A percentile compares a stretch with the other conserved stretches of the same genome.
Evolutionary conservation across 2,329 filamentous ascomycete genomes (phyloP).

Genomic region (Aspergillus felis): DNA sequence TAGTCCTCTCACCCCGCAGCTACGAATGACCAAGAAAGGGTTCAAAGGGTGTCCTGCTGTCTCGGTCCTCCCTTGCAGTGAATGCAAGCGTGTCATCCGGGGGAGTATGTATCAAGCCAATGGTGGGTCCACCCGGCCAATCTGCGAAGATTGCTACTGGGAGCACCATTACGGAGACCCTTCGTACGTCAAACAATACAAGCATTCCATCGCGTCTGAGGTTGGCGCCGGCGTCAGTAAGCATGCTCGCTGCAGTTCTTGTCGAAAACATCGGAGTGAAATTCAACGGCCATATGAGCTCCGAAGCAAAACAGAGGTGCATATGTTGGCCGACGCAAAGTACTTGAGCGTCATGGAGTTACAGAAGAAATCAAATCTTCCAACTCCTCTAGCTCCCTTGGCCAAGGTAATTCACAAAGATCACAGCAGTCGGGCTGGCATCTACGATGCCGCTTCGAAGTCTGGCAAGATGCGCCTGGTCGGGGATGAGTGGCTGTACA

Average conservation of each 20-base stretch:
- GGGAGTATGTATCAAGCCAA: slow-evolving; percentile 24
- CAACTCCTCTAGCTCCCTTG: not conserved
- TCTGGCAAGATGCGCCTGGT: slow-evolving; percentile 6
- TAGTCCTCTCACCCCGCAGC: slow-evolving; percentile 1
- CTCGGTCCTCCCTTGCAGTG: slow-evolving; percentile 9
- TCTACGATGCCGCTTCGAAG: not conserved
- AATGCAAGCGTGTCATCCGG: slow-evolving; percentile 19
- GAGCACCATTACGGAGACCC: slow-evolving; percentile 22
- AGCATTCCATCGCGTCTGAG: slow-evolving; percentile 28
- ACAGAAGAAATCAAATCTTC: not conserved
- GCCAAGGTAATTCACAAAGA: not conserved
- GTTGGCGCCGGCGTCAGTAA: slow-evolving; percentile 11
- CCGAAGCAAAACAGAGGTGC: not conserved
- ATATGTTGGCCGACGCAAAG: slow-evolving; percentile 4
- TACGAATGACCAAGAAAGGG: slow-evolving; percentile 17
- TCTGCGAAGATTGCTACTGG: slow-evolving; percentile 38
- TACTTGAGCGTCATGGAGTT: not conserved
- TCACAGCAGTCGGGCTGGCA: not conserved
- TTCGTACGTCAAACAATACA: slow-evolving; percentile 31
- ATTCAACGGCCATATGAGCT: not conserved
- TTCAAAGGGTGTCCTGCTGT: slow-evolving; percentile 10
- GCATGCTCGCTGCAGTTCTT: not conserved
- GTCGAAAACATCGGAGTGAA: not conserved
- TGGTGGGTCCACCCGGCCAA: not conserved
- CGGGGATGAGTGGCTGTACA: slow-evolving; percentile 24